Evolutionary conservation across 2,329 filamentous ascomycete species (phyloP).

Genomic region (Corynespora cassiicola): DNA sequence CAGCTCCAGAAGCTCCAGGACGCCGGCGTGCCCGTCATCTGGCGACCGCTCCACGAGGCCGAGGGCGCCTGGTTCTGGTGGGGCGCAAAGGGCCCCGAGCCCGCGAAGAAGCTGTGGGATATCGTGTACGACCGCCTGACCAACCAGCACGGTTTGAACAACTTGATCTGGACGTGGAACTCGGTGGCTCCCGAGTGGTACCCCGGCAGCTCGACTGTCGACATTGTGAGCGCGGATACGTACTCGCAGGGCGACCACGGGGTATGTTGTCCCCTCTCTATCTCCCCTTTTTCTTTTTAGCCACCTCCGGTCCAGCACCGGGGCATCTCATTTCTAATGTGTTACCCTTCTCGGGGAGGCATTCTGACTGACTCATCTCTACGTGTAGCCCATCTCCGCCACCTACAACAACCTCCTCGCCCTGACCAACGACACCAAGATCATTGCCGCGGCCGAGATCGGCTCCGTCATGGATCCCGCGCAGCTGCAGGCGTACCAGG

Average conservation of each 20-base stretch:
- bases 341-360: too few species aligned
- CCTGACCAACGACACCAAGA: conserved; percentile 54
- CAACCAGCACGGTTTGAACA: conserved; percentile 53
- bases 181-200: conserved; percentile 55
- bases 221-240: conserved; percentile 56
- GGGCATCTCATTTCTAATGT: too few species aligned
- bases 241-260: conserved; percentile 54
- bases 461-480: conserved; percentile 54
- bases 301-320: too few species aligned
- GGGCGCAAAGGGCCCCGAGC: conserved; percentile 56
- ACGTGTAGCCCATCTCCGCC: conserved; percentile 50
- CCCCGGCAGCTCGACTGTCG: conserved; percentile 54
- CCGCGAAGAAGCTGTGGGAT: conserved; percentile 52
- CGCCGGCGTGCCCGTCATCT: conserved; percentile 56
- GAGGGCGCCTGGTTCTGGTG: conserved; percentile 62
- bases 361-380: too few species aligned
- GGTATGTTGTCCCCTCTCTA: conserved; percentile 32
- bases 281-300: too few species aligned
- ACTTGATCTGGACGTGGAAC: conserved; percentile 61
- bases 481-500: conserved; percentile 51
- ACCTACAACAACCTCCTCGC: conserved; percentile 54
- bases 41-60: conserved; percentile 58
- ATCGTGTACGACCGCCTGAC: conserved; percentile 56
- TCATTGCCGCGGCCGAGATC: conserved; percentile 57
- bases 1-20: conserved; percentile 53